Evolutionary conservation across 129 eudicot species (phyloP).

Genomic region (Gnaphalium uliginosum): DNA sequence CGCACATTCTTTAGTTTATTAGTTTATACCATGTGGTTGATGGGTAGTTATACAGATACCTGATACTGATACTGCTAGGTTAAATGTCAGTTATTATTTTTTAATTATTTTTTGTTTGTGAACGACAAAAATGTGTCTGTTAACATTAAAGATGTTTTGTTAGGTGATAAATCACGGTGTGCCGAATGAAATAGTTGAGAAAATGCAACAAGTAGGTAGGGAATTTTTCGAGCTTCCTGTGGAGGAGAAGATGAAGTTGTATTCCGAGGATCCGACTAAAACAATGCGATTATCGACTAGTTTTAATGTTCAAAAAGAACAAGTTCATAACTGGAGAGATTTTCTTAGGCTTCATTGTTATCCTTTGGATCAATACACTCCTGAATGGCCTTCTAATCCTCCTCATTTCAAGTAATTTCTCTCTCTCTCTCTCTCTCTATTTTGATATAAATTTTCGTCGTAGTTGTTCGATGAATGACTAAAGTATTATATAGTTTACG

Average conservation of each 20-base stretch:
- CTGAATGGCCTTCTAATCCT: constrained; percentile 90
- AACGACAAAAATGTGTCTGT: too few species aligned
- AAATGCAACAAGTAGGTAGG: constrained; percentile 52
- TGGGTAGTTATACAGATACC: too few species aligned
- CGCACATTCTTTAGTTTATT: too few species aligned
- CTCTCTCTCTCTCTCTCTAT: neutral
- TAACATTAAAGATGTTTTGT: neutral
- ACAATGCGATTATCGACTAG: constrained; percentile 84
- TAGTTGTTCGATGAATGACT: too few species aligned
- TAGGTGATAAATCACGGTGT: constrained; percentile 91
- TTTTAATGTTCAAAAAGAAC: constrained; percentile 72
- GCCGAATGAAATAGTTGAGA: constrained; percentile 44
- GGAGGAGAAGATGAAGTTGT: constrained; percentile 83
- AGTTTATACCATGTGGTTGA: too few species aligned
- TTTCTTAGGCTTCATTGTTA: constrained; percentile 86
- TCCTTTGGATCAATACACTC: constrained; percentile 65
- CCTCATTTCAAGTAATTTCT: constrained; percentile 66
- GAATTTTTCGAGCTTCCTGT: constrained; percentile 73
- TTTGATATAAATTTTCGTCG: neutral
- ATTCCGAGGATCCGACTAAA: constrained; percentile 80
- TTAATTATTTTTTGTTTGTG: too few species aligned
- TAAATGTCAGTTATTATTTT: too few species aligned
- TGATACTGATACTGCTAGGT: too few species aligned
- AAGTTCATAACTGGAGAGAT: constrained; percentile 89
- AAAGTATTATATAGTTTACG: too few species aligned